Conservation (phyloP, 1,284 basidiomycete species). For the Fistulina hepatica region DNA sequence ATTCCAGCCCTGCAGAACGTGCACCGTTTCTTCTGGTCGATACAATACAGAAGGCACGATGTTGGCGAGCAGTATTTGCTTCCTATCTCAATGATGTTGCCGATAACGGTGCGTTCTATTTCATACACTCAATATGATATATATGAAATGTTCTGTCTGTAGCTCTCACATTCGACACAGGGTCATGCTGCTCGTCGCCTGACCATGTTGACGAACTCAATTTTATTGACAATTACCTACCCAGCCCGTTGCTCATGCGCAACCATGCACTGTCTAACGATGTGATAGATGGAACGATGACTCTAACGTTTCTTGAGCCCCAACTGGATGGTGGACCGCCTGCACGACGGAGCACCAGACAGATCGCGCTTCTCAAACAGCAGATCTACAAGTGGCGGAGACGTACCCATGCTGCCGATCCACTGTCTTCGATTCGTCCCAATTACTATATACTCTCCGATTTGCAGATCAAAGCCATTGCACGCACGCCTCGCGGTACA, state of each 20-base stretch:
- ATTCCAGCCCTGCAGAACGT: background rate
- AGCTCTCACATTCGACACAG: conserved; percentile 2
- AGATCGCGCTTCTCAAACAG: background rate
- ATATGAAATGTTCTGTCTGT: background rate
- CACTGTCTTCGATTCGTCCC: background rate
- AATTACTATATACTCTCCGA: conserved; percentile 2
- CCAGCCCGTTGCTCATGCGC: conserved; percentile 1
- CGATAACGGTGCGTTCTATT: background rate
- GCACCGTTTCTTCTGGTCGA: background rate
- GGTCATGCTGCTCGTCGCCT: conserved; percentile 5
- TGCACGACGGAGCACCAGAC: background rate
- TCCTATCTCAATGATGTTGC: background rate
- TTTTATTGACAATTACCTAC: conserved; percentile 1
- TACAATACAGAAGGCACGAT: background rate
- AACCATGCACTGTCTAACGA: conserved; percentile 1
- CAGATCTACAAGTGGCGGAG: background rate
- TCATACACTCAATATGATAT: background rate
- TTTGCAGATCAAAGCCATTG: background rate
- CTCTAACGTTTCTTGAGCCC: too few relatives aligned
- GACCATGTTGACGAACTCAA: background rate
- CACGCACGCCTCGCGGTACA: background rate
- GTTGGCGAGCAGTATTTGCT: background rate
- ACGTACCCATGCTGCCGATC: background rate
- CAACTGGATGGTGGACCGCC: too few relatives aligned
- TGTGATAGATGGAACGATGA: background rate